phyloP scores from a whole-genome alignment of 441 rosid genomes.

The Hypseocharis bilobata region DNA sequence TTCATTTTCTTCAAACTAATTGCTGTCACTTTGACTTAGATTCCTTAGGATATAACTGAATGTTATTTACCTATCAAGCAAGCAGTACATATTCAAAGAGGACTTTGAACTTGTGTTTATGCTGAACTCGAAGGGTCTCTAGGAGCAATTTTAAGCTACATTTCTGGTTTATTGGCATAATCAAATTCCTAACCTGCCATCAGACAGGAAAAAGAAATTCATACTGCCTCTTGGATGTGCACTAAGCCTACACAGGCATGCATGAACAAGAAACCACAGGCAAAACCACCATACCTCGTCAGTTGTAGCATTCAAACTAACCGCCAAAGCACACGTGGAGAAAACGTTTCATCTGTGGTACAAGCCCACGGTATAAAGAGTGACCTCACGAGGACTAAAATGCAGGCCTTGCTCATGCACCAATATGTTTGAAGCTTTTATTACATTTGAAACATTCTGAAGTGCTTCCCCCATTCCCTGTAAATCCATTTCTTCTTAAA shows the following conservation, averaged over 20 bases:
- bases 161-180: conserved; percentile 85
- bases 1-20: too few relatives aligned
- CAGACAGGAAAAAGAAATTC: conserved; percentile 18
- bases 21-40: too few relatives aligned
- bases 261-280: conserved; percentile 7
- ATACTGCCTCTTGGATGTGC: conserved; percentile 7
- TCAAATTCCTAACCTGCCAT: conserved; percentile 91
- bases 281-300: conserved; percentile 87
- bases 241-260: background rate
- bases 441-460: conserved; percentile 68
- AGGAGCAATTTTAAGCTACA: conserved; percentile 63
- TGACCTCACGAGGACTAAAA: conserved; percentile 85
- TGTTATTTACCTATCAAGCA: conserved; percentile 75
- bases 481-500: too few relatives aligned
- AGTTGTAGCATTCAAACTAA: conserved; percentile 87
- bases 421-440: conserved; percentile 72
- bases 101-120: conserved; percentile 60
- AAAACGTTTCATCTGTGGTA: conserved; percentile 73
- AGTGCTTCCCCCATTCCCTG: conserved; percentile 98
- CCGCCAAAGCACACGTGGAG: conserved; percentile 75
- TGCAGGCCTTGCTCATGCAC: conserved; percentile 82
- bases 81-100: conserved; percentile 85
- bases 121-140: conserved; percentile 51
- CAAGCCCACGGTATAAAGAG: conserved; percentile 86
- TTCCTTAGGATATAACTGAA: too few relatives aligned